phyloP scores from a whole-genome alignment of 75 land plant species.

The Picea sitchensis region DNA sequence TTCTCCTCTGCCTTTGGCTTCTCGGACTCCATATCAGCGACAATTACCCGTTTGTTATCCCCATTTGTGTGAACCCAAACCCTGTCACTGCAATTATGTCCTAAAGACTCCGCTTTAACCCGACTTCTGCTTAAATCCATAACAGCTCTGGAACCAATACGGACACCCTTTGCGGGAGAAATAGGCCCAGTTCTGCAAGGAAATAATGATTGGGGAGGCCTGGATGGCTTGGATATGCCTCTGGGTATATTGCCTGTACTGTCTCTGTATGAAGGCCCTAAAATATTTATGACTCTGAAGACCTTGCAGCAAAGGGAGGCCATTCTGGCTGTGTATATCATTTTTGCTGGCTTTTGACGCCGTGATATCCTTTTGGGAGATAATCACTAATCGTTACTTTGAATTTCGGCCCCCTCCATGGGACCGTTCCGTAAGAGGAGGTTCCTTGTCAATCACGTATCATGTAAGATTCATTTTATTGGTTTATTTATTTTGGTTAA shows the following conservation, averaged over 20 bases:
- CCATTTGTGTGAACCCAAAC: constrained; percentile 2
- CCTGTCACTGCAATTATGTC: neutral
- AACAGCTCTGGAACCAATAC: neutral
- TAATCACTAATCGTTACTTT: no score
- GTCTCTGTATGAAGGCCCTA: neutral
- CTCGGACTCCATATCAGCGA: constrained; percentile 1
- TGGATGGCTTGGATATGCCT: neutral
- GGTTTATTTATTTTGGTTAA: no score
- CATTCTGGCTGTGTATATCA: neutral
- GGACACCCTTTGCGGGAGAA: neutral
- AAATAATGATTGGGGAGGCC: neutral
- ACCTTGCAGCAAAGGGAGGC: neutral
- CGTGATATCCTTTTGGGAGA: no score
- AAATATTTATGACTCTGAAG: neutral
- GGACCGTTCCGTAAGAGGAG: no score
- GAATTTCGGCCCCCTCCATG: no score
- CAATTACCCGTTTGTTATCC: neutral
- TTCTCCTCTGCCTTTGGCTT: neutral
- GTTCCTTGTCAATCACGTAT: no score
- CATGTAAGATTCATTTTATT: no score
- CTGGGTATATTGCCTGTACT: neutral
- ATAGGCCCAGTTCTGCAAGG: neutral
- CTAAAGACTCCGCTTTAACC: neutral
- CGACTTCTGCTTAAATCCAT: neutral
- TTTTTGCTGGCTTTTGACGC: constrained; percentile 9